Percentiles rank a stretch among this genome's conserved stretches.
Evolutionary conservation across 176 grass and related monocot species (phyloP).

Genomic region (Stipa capillata): DNA sequence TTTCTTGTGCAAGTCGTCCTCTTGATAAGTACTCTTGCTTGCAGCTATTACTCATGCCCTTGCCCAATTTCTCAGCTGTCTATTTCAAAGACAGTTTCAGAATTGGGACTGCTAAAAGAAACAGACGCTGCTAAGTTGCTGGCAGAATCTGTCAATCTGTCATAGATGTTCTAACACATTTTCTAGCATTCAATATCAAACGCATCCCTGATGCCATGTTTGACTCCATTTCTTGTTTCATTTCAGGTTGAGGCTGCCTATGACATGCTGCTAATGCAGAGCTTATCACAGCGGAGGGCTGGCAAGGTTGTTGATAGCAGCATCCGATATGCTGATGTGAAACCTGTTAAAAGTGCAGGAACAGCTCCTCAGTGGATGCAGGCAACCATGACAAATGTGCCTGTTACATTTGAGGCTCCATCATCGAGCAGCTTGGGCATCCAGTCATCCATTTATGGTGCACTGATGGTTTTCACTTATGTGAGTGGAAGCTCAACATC

Average conservation of each 20-base stretch:
- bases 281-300: slow-evolving; percentile 61
- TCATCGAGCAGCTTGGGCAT: slow-evolving; percentile 55
- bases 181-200: background rate
- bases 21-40: slow-evolving; percentile 39
- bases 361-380: slow-evolving; percentile 70
- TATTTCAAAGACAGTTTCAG: slow-evolving; percentile 7
- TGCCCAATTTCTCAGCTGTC: slow-evolving; percentile 21
- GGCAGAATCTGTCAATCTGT: background rate
- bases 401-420: slow-evolving; percentile 63
- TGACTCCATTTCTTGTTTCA: background rate
- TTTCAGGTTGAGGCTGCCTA: slow-evolving; percentile 94
- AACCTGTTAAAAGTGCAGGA: slow-evolving; percentile 46
- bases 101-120: background rate
- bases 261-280: slow-evolving; percentile 90
- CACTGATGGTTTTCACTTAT: slow-evolving; percentile 82
- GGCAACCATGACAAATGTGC: slow-evolving; percentile 52
- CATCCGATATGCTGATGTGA: slow-evolving; percentile 96
- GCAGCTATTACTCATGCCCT: slow-evolving; percentile 7
- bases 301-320: slow-evolving; percentile 81
- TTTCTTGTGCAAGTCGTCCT: slow-evolving; percentile 26
- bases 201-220: background rate
- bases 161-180: background rate
- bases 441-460: slow-evolving; percentile 70
- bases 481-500: slow-evolving; percentile 60
- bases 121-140: background rate